These are phyloP conservation scores for Phaeoacremonium minimum DNA, from an alignment of 2,329 filamentous ascomycete species.

Conservation along the genomic window DNA sequence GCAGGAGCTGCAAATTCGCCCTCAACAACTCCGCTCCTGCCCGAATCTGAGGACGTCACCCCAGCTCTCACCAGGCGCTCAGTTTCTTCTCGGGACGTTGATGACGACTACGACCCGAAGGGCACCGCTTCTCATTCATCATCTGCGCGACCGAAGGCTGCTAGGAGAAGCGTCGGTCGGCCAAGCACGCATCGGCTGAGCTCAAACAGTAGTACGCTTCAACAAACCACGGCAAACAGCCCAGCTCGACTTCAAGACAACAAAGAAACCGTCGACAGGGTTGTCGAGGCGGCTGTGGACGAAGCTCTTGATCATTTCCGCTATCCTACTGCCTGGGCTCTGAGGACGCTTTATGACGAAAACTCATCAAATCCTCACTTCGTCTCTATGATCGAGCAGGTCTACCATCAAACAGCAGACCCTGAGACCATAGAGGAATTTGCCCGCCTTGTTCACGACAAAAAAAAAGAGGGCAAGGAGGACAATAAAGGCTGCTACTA, in stretches of 20 bases:
- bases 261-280: constrained; percentile 42
- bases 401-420: constrained; percentile 55
- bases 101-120: constrained; percentile 10
- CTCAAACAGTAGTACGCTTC: constrained; percentile 12
- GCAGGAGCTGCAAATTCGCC: background rate
- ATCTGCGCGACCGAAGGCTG: background rate
- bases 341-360: constrained; percentile 58
- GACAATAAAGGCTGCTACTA: constrained; percentile 47
- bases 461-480: constrained; percentile 54
- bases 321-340: constrained; percentile 59
- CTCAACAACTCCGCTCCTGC: constrained; percentile 9
- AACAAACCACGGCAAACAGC: constrained; percentile 12
- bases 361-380: constrained; percentile 45
- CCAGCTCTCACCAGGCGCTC: constrained; percentile 3
- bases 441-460: constrained; percentile 41
- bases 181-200: constrained; percentile 9
- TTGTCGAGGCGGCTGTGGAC: constrained; percentile 54
- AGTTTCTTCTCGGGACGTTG: constrained; percentile 5
- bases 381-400: constrained; percentile 52
- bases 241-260: constrained; percentile 21
- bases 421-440: constrained; percentile 47
- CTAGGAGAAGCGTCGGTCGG: background rate
- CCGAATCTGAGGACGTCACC: constrained; percentile 14
- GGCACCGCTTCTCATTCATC: constrained; percentile 6
- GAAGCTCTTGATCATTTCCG: constrained; percentile 52